These are phyloP conservation scores for Saturnispora serradocipensis DNA, from an alignment of 805 yeast species.

Conservation along the genomic window DNA sequence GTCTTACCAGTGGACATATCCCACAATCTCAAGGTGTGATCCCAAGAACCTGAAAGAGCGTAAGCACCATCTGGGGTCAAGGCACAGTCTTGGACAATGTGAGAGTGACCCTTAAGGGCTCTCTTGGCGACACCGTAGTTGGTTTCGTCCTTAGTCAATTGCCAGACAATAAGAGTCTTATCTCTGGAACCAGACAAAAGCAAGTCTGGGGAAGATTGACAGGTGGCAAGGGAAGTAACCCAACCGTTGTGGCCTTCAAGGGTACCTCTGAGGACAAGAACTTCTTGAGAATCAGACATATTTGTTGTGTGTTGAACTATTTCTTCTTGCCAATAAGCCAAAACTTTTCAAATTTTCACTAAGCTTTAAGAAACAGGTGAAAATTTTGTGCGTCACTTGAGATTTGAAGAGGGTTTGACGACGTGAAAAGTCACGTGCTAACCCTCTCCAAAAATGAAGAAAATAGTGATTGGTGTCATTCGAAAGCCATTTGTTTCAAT, in stretches of 20 bases:
- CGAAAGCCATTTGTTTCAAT: not conserved
- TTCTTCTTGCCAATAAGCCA: not conserved
- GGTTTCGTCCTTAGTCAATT: conserved; percentile 90
- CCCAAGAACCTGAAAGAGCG: conserved; percentile 99
- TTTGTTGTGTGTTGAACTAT: not conserved
- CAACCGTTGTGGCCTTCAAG: conserved; percentile 92
- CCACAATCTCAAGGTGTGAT: conserved; percentile 98
- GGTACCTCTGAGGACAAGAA: conserved; percentile 99
- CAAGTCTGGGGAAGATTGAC: conserved; percentile 96
- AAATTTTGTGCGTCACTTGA: conserved; percentile 3
- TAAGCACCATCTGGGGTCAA: conserved; percentile 96
- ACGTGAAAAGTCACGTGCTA: not conserved
- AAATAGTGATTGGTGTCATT: not conserved
- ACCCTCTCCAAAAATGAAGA: not conserved
- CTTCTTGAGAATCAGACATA: conserved; percentile 78
- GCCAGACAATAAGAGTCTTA: conserved; percentile 97
- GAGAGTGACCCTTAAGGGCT: conserved; percentile 97
- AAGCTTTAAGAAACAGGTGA: not conserved
- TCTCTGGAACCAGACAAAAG: conserved; percentile 98
- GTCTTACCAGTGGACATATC: conserved; percentile 89
- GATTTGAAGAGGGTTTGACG: not conserved
- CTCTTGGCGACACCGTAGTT: conserved; percentile 97
- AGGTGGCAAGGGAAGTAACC: conserved; percentile 98
- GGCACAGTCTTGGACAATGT: conserved; percentile 96
- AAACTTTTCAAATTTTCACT: not conserved